phyloP scores from a whole-genome alignment of 1,139 yeast genomes.

The Saccharomyces hybrid region DNA sequence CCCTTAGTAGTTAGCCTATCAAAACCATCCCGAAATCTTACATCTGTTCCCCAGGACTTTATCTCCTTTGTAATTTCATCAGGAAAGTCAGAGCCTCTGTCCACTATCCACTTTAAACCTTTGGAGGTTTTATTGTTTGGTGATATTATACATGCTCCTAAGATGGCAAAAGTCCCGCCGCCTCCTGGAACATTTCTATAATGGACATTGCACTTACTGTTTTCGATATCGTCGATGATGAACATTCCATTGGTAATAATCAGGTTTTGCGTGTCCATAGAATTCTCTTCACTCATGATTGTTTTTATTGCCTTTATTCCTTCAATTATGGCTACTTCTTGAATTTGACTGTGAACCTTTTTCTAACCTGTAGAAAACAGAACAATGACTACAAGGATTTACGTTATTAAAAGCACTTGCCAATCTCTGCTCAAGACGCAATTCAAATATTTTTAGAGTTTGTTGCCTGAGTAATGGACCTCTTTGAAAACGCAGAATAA shows the following conservation, averaged over 20 bases:
- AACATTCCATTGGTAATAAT: constrained; percentile 77
- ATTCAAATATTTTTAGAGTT: too few relatives aligned
- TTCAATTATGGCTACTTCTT: background rate
- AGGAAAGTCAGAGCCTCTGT: constrained; percentile 76
- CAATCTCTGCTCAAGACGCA: too few relatives aligned
- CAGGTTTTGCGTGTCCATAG: constrained; percentile 11
- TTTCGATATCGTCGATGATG: constrained; percentile 78
- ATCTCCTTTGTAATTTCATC: constrained; percentile 38
- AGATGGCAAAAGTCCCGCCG: constrained; percentile 75
- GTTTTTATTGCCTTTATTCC: background rate
- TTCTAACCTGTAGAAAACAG: too few relatives aligned
- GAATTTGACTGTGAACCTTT: background rate
- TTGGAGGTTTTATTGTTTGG: constrained; percentile 31
- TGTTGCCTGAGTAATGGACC: too few relatives aligned
- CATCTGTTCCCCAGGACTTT: constrained; percentile 54
- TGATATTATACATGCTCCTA: constrained; percentile 60
- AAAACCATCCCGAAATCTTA: constrained; percentile 44
- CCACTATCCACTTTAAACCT: constrained; percentile 61
- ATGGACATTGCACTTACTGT: constrained; percentile 33
- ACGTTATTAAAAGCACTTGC: too few relatives aligned
- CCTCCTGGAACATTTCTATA: constrained; percentile 70
- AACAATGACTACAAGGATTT: too few relatives aligned
- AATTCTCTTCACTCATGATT: background rate
- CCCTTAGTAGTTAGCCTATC: constrained; percentile 70
- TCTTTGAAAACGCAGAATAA: too few relatives aligned